A percentile compares a stretch with the other conserved stretches of the same genome.
Evolutionary conservation across 2,329 filamentous ascomycete species (phyloP).

Genomic region (Aureobasidium sp.): DNA sequence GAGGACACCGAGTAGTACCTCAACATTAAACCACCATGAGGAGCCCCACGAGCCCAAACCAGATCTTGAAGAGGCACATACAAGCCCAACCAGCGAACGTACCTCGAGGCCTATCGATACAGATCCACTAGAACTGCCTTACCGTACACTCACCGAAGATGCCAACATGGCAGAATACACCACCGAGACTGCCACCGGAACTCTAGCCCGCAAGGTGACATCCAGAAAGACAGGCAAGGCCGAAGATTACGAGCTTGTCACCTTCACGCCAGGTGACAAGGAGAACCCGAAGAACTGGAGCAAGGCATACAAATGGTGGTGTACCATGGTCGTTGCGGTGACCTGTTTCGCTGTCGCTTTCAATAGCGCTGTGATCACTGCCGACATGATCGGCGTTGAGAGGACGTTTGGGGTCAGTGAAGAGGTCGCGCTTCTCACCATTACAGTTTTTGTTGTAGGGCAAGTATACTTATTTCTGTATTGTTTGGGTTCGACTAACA

Average conservation of each 20-base stretch:
- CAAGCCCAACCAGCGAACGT: not conserved
- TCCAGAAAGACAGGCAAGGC: conserved; percentile 19
- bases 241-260: conserved; percentile 51
- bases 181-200: conserved; percentile 17
- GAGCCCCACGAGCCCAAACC: not conserved
- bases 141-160: conserved; percentile 15
- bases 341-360: conserved; percentile 41
- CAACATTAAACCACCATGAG: not conserved
- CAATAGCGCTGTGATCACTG: conserved; percentile 65
- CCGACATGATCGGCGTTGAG: conserved; percentile 58
- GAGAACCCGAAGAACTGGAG: conserved; percentile 40
- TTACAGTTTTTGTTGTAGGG: conserved; percentile 63
- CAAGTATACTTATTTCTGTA: conserved; percentile 43
- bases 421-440: conserved; percentile 62
- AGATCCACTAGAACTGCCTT: conserved; percentile 15
- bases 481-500: not conserved
- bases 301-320: conserved; percentile 33
- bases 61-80: not conserved
- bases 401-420: conserved; percentile 58
- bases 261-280: conserved; percentile 53
- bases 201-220: conserved; percentile 17
- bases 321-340: conserved; percentile 71
- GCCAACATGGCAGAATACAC: conserved; percentile 22
- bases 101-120: not conserved
- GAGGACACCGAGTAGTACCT: not conserved